Conservation (phyloP, 2,329 filamentous ascomycete species). For the Alternaria postmessia region DNA sequence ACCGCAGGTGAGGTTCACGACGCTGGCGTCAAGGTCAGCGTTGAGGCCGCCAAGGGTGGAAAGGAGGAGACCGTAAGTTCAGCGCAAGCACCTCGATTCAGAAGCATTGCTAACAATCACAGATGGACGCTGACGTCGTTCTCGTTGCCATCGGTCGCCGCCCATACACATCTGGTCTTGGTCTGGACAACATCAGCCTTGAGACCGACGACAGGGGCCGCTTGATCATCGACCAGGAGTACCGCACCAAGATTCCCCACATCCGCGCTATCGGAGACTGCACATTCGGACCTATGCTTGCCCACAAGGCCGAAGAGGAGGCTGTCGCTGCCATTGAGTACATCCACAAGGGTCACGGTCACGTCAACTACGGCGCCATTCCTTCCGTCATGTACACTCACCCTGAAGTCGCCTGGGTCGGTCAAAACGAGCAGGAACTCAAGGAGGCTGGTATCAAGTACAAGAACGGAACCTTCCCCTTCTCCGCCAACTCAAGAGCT, state of each 20-base stretch:
- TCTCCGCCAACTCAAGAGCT: slow-evolving; percentile 96
- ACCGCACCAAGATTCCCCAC: slow-evolving; percentile 96
- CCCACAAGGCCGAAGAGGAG: slow-evolving; percentile 99
- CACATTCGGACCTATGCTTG: slow-evolving; percentile 98
- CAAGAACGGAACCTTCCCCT: slow-evolving; percentile 93
- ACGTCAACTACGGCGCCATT: slow-evolving; percentile 98
- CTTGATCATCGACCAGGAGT: slow-evolving; percentile 97
- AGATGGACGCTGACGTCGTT: slow-evolving; percentile 94
- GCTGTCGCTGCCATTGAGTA: slow-evolving; percentile 94
- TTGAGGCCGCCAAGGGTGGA: slow-evolving; percentile 94
- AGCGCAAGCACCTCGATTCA: neutral
- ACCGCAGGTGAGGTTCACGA: slow-evolving; percentile 81
- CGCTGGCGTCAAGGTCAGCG: slow-evolving; percentile 78
- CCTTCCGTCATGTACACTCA: slow-evolving; percentile 99
- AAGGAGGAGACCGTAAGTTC: slow-evolving; percentile 84
- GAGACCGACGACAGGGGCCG: slow-evolving; percentile 93
- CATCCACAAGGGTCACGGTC: slow-evolving; percentile 96
- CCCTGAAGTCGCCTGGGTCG: slow-evolving; percentile 98
- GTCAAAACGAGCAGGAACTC: slow-evolving; percentile 94
- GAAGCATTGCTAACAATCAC: slow-evolving; percentile 27
- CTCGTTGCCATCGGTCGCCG: slow-evolving; percentile 96
- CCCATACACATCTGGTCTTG: slow-evolving; percentile 90
- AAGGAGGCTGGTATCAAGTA: slow-evolving; percentile 91
- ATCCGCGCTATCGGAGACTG: slow-evolving; percentile 96
- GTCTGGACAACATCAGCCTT: slow-evolving; percentile 91